Conservation (phyloP, 768 basidiomycete species). For the Panaeolus papilionaceus region DNA sequence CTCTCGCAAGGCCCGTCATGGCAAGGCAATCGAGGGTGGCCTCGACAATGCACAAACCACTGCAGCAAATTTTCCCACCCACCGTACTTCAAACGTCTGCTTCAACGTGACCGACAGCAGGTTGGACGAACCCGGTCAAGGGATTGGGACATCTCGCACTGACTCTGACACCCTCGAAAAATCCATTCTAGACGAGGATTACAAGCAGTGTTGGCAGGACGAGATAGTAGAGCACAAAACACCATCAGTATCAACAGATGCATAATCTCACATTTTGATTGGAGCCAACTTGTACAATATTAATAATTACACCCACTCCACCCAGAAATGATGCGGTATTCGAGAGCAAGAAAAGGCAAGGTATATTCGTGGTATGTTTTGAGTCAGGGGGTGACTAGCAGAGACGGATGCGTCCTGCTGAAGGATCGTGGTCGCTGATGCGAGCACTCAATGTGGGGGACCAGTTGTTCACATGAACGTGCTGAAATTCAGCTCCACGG, state of each 20-base stretch:
- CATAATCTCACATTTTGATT: neutral
- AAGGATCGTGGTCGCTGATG: constrained; percentile 68
- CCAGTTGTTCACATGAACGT: constrained; percentile 70
- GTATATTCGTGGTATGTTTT: constrained; percentile 13
- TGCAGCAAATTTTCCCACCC: neutral
- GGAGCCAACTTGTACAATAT: neutral
- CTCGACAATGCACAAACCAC: neutral
- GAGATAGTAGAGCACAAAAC: neutral
- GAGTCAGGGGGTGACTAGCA: constrained; percentile 37
- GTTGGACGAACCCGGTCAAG: neutral
- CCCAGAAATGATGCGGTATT: neutral
- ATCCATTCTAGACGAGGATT: neutral
- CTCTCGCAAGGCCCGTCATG: constrained; percentile 26
- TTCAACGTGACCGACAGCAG: constrained; percentile 21
- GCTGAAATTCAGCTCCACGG: constrained; percentile 54
- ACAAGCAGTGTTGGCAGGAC: neutral
- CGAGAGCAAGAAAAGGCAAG: constrained; percentile 9
- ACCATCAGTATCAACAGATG: neutral
- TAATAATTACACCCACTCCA: neutral
- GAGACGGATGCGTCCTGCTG: constrained; percentile 54
- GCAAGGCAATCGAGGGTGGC: constrained; percentile 19
- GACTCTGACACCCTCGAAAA: neutral
- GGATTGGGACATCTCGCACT: neutral
- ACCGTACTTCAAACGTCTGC: constrained; percentile 18
- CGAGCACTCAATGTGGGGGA: constrained; percentile 45